Base-by-base conservation (phyloP, 1,284 basidiomycete genomes). In the Ganoderma leucocontextum region DNA sequence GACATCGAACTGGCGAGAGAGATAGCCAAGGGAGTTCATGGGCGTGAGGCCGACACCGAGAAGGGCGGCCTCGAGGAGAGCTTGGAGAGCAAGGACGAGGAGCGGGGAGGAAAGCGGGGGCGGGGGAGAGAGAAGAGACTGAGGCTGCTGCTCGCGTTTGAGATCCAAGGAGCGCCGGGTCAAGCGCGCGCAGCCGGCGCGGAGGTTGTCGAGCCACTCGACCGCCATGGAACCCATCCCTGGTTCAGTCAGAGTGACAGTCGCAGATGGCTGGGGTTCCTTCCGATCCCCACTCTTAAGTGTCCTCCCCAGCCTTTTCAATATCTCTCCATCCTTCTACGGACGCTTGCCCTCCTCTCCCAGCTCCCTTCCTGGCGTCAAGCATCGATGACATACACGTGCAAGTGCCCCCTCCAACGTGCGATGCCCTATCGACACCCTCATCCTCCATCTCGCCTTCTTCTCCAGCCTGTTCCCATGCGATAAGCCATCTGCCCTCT, bases 1-100 rank as follows among this genome's bases (percentile, higher is more conserved):
- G 67, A 78, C 78, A 75, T 79, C 78, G 75, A 79, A 77, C 71
- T 79, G 78, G 66, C 78, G 77, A 60, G 78, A 78, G 71, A 79
- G 76, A 74, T 78, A 79, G 41, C 76, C 74, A 65, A 79, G 75
- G 64, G 78, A 79, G 72, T 79, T 79, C 78, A 79, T 79, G 73
- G 73, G 73, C 67, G 76, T 69, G 70, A 70, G 70, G 67, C 71
- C 71, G 73, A 71, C 74, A 71, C 75, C 70, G 60, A 63, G 25
- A 67, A 70, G 67, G 67, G 70, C 70, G 68, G 73, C 71, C 68
- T 71, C 66, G 69, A 73, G 70, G 67, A 70, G 61, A 59, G 65
- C 19, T 63, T 62, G 57, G 65, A 74, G 65, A 62, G 63, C 68
- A 60, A 67, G 66, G 57, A 49, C 66, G 63, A 73, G 70, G 71